Conservation (phyloP, 1,284 basidiomycete genomes). For the Trichosporon coremiiforme region DNA sequence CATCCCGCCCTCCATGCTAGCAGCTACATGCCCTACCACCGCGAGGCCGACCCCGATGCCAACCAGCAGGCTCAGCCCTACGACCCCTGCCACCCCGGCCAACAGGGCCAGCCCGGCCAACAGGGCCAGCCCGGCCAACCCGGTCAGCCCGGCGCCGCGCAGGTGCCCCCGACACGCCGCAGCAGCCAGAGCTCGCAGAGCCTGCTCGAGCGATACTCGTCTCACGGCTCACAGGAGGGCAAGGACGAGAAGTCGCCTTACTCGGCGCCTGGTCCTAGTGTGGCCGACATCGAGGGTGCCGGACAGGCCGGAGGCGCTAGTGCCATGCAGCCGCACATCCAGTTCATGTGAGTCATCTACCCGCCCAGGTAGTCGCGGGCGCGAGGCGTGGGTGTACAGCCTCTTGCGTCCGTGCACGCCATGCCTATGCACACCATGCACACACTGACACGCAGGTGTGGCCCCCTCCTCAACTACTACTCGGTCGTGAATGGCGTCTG, state of each 20-base stretch:
- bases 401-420: not conserved
- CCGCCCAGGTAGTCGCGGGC: not conserved
- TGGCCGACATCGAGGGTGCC: constrained; percentile 22
- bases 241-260: constrained; percentile 38
- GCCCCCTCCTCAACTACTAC: constrained; percentile 88
- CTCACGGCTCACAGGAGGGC: constrained; percentile 21
- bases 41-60: constrained; percentile 16
- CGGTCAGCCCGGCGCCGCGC: too few relatives aligned
- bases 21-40: constrained; percentile 35
- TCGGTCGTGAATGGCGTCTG: constrained; percentile 76
- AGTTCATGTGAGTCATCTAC: constrained; percentile 52
- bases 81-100: constrained; percentile 12
- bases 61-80: constrained; percentile 36
- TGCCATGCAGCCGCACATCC: constrained; percentile 56
- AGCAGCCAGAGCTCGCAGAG: constrained; percentile 18
- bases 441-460: constrained; percentile 55
- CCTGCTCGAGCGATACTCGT: constrained; percentile 16
- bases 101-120: not conserved
- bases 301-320: constrained; percentile 31
- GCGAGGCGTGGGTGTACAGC: constrained; percentile 1
- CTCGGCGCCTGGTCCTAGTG: constrained; percentile 26
- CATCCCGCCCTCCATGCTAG: constrained; percentile 47
- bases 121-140: too few relatives aligned
- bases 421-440: not conserved
- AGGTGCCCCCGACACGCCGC: constrained; percentile 4